Conservation (phyloP, 768 basidiomycete genomes). For the Plicaturopsis crispa region DNA sequence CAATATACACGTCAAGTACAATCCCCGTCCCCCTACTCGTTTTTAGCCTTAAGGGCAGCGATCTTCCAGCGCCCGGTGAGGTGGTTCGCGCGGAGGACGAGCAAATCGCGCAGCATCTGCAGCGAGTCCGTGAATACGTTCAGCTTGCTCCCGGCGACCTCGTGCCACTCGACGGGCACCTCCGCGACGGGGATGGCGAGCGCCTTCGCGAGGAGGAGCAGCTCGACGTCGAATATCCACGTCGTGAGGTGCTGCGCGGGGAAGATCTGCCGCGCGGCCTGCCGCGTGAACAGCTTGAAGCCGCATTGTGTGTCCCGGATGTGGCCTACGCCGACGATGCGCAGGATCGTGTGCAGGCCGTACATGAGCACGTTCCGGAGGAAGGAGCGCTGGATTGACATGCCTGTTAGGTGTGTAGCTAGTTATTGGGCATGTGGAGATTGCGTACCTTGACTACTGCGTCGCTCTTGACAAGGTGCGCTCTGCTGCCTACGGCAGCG, state of each 20-base stretch:
- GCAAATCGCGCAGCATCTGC: conserved; percentile 83
- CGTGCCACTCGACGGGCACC: conserved; percentile 89
- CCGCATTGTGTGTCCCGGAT: conserved; percentile 96
- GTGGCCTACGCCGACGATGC: conserved; percentile 83
- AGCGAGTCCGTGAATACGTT: conserved; percentile 78
- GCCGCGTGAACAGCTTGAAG: conserved; percentile 90
- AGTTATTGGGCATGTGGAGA: conserved; percentile 1
- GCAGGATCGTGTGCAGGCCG: conserved; percentile 82
- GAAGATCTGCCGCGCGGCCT: conserved; percentile 76
- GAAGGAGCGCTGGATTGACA: conserved; percentile 76
- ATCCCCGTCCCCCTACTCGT: conserved; percentile 3
- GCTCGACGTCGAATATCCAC: conserved; percentile 97
- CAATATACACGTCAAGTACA: too few species aligned
- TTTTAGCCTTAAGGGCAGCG: conserved; percentile 7
- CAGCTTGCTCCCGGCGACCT: conserved; percentile 89
- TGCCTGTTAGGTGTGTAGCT: background rate
- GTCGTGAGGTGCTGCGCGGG: conserved; percentile 80
- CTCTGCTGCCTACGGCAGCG: conserved; percentile 81
- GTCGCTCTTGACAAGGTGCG: conserved; percentile 87
- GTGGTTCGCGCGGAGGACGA: conserved; percentile 80
- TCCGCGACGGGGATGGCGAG: conserved; percentile 74
- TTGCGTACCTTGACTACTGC: conserved; percentile 85
- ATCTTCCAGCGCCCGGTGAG: conserved; percentile 69
- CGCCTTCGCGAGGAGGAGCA: conserved; percentile 78
- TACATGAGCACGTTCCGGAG: conserved; percentile 93